Base-by-base conservation (phyloP, 345 rosid genomes). In the Acer yangbiense region DNA sequence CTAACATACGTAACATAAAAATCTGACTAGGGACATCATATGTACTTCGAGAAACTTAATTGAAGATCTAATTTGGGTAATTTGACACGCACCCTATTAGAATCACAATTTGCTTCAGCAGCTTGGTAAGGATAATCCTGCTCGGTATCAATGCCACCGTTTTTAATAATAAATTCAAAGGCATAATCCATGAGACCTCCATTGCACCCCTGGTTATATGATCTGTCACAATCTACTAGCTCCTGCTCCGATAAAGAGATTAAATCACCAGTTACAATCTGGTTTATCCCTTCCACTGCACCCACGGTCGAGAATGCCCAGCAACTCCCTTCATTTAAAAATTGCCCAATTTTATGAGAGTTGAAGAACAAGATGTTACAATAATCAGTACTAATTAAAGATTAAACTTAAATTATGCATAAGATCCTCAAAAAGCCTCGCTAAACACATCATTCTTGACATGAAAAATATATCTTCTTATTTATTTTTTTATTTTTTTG, bases 101-200 rank as follows among this genome's bases (percentile, higher is more conserved):
- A 11, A 69, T 91, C 91, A 75, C 97, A 93, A 7, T 27, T 32
- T 74, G 81, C 76, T 66, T 91, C 92, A 60, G 75, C 68, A 21
- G 69, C 92, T 21, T 8, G 50, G 78, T 91, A 93, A 29, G 94
- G 95, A 48, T 93, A 93, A 78, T 89, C 94, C 50, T 87, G 85
- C 78, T 88, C 94, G 0, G 92, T 61, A 57, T 91, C 91, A 64
- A 93, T 82, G 43, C 97, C 97, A 41, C 95, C 94, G 21, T 93
- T 93, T 6, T 83, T 69, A 20, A 77, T 81, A 50, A 93, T 91
- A 61, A 86, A 91, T n/a, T 91, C 78, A 74, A 88, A 93, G 13
- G 89, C 95, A 76, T 89, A 82, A 74, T 88, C 94, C 97, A 93
- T 93, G 7, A 91, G 90, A 73, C 97, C 97, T 46, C 97, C 97